These are phyloP conservation scores for Eucalyptus tenuipes DNA, from an alignment of 345 rosid genomes.

Conservation along the genomic window DNA sequence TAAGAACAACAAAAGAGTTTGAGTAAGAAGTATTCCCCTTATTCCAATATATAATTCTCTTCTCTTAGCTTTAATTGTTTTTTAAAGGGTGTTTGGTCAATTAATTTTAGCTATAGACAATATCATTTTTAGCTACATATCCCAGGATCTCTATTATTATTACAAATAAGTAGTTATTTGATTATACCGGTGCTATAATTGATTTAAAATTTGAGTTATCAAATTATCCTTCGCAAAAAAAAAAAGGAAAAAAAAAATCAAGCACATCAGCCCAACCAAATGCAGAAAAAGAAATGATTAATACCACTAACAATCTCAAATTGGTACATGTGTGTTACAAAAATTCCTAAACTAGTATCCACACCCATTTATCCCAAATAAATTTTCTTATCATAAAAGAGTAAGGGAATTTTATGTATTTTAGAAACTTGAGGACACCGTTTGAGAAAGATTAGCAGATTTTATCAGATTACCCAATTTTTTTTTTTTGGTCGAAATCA, in stretches of 20 bases:
- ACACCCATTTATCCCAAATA: neutral
- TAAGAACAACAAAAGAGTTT: neutral
- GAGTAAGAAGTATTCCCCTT: neutral
- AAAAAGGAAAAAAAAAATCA: neutral
- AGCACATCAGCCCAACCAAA: neutral
- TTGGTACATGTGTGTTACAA: rapidly evolving
- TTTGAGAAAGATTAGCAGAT: neutral
- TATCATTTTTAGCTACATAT: neutral
- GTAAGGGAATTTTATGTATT: neutral
- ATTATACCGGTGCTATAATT: neutral
- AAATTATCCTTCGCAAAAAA: neutral
- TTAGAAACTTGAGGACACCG: neutral
- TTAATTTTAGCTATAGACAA: neutral
- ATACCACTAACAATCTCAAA: neutral
- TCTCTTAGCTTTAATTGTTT: neutral
- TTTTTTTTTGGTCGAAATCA: too few relatives aligned
- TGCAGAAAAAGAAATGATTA: neutral
- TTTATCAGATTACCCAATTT: too few relatives aligned
- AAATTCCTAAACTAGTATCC: neutral
- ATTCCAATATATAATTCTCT: neutral
- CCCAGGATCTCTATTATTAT: neutral
- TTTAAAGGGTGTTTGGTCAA: neutral
- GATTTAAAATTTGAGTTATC: neutral
- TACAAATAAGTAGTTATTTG: neutral
- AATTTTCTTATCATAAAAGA: neutral